phyloP scores from a whole-genome alignment of 768 basidiomycete species.

The Tylopilus felleus region DNA sequence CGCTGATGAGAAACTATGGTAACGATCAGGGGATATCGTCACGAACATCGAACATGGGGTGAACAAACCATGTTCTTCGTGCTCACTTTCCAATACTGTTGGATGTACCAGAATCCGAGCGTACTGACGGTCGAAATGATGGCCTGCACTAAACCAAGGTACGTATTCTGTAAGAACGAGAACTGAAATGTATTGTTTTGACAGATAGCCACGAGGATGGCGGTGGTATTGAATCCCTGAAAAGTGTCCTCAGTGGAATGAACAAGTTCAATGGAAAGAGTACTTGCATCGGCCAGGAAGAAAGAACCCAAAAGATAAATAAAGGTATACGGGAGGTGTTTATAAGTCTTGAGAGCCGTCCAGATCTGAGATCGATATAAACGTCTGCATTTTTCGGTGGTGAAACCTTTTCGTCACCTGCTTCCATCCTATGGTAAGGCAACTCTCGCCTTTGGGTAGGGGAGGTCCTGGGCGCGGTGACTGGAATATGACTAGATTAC shows the following conservation, averaged over 20 bases:
- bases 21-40: not conserved
- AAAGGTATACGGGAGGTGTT: slow-evolving; percentile 77
- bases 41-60: not conserved
- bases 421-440: slow-evolving; percentile 83
- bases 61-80: slow-evolving; percentile 74
- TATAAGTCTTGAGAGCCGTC: slow-evolving; percentile 70
- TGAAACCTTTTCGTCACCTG: slow-evolving; percentile 44
- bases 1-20: slow-evolving; percentile 67
- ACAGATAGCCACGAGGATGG: slow-evolving; percentile 69
- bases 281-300: slow-evolving; percentile 69
- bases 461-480: slow-evolving; percentile 77
- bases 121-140: slow-evolving; percentile 71
- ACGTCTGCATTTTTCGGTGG: not conserved
- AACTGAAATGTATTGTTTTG: slow-evolving; percentile 81
- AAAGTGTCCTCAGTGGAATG: not conserved
- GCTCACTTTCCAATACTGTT: slow-evolving; percentile 70
- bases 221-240: slow-evolving; percentile 81
- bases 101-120: slow-evolving; percentile 81
- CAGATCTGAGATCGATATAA: slow-evolving; percentile 54
- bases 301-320: slow-evolving; percentile 74
- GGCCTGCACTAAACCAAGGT: slow-evolving; percentile 72
- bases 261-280: not conserved
- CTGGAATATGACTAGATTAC: slow-evolving; percentile 67
- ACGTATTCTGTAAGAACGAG: slow-evolving; percentile 79
- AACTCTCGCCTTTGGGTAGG: slow-evolving; percentile 72